Base-by-base conservation (phyloP, 805 yeast species). In the Teunomyces aglyptinius region DNA sequence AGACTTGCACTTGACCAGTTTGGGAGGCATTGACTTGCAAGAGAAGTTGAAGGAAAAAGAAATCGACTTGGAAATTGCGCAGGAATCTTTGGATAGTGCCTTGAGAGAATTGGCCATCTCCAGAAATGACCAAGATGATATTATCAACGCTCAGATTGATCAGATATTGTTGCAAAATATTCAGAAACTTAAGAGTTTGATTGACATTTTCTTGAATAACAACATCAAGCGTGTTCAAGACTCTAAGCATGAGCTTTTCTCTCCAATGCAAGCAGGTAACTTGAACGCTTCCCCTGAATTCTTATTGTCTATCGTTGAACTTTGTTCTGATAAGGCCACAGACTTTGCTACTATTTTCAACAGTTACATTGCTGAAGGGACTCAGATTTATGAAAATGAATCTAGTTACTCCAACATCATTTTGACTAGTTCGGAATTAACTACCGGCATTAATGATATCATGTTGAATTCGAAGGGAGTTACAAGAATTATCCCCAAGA, bases 201-300 rank as follows among this genome's bases (percentile, higher is more conserved):
- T 89, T 47, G 96, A 89, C 61, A 82, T 91, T 7, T 78, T 89
- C 41, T 70, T 89, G 49, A 74, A 71, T 18, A 78, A 86, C 52
- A 89, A 87, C 38, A 79, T 86, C 22, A 81, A 82, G 50, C 74
- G 89, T 43, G 76, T 89, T 44, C 95, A 89, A 65, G 89, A 86
- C 53, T 68, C 86, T 0, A 69, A 78, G 34, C 84, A 79, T 57
- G 89, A 84, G 56, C 70, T 88, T 50, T 84, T 82, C 46, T 84
- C 91, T 4, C 88, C 94, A 26, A 80, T 85, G 80, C 89, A 86
- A 64, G 88, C 89, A 3, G 94, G 94, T 46, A 87, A 86, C 60
- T 81, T 82, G 53, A 83, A 82, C 60, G 76, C 94, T 2, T 79
- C 92, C 0, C 87, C 92, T 2, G 83, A 79, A 52, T 84, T 80